These are phyloP conservation scores for Rhizopogon rudus DNA, from an alignment of 768 basidiomycete species.

Conservation along the genomic window DNA sequence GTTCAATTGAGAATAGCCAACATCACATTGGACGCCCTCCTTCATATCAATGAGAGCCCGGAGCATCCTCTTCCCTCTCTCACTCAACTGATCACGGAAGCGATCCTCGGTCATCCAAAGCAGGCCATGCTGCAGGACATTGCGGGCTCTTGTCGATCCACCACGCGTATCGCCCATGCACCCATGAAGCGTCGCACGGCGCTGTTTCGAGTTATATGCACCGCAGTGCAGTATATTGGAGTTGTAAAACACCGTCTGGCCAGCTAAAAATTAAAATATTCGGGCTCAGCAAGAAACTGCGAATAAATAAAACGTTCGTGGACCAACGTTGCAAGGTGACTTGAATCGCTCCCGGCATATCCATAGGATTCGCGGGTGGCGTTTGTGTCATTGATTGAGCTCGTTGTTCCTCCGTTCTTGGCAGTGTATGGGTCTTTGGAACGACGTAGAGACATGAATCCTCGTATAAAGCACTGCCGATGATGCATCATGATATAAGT, in stretches of 20 bases:
- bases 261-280: slow-evolving; percentile 34
- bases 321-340: slow-evolving; percentile 50
- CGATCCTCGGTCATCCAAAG: slow-evolving; percentile 56
- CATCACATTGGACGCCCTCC: slow-evolving; percentile 30
- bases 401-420: slow-evolving; percentile 57
- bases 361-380: slow-evolving; percentile 52
- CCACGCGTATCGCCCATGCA: slow-evolving; percentile 60
- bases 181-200: slow-evolving; percentile 66
- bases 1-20: slow-evolving; percentile 43
- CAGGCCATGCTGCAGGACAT: slow-evolving; percentile 72
- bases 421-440: slow-evolving; percentile 57
- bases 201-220: slow-evolving; percentile 44
- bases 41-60: slow-evolving; percentile 55
- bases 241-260: slow-evolving; percentile 79
- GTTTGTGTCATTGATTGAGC: slow-evolving; percentile 43
- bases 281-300: background rate
- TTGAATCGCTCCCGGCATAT: slow-evolving; percentile 65
- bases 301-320: background rate
- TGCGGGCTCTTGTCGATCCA: slow-evolving; percentile 59
- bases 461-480: slow-evolving; percentile 57
- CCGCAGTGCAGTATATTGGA: slow-evolving; percentile 76
- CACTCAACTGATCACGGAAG: slow-evolving; percentile 44
- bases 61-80: slow-evolving; percentile 49
- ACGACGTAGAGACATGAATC: slow-evolving; percentile 71
- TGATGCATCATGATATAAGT: background rate